Evolutionary conservation across 345 rosid species (phyloP).

Genomic region (Rhizophora apiculata): DNA sequence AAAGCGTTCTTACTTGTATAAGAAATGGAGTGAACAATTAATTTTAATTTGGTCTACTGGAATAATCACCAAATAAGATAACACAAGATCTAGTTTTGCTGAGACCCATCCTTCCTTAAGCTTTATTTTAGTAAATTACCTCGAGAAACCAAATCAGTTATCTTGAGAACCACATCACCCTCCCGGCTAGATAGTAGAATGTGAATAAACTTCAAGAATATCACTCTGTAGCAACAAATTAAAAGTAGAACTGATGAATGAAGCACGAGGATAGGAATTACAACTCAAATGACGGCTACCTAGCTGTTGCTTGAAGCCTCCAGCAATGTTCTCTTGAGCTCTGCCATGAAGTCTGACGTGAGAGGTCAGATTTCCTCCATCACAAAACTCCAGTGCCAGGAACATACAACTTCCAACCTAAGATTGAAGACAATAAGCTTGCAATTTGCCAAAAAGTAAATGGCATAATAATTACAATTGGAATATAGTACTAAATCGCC

Average conservation of each 20-base stretch:
- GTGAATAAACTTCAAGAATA: constrained; percentile 16
- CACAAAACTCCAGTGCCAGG: constrained; percentile 58
- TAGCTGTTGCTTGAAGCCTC: constrained; percentile 60
- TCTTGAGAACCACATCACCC: constrained; percentile 49
- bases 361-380: constrained; percentile 54
- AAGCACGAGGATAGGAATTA: not conserved
- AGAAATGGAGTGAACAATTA: not conserved
- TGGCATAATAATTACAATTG: not conserved
- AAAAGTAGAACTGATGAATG: not conserved
- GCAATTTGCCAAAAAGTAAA: not conserved
- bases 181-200: constrained; percentile 47
- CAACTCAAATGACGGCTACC: constrained; percentile 32
- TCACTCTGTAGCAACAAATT: not conserved
- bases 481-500: not conserved
- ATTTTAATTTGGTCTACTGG: not conserved
- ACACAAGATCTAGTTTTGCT: not conserved
- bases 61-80: not conserved
- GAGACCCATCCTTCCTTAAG: not conserved
- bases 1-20: not conserved
- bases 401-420: constrained; percentile 44
- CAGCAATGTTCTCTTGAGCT: constrained; percentile 46
- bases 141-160: constrained; percentile 75
- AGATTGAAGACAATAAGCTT: constrained; percentile 6
- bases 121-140: constrained; percentile 33
- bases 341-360: constrained; percentile 41